Base-by-base conservation (phyloP, 2,329 filamentous ascomycete genomes). In the Aspergillus sp. region DNA sequence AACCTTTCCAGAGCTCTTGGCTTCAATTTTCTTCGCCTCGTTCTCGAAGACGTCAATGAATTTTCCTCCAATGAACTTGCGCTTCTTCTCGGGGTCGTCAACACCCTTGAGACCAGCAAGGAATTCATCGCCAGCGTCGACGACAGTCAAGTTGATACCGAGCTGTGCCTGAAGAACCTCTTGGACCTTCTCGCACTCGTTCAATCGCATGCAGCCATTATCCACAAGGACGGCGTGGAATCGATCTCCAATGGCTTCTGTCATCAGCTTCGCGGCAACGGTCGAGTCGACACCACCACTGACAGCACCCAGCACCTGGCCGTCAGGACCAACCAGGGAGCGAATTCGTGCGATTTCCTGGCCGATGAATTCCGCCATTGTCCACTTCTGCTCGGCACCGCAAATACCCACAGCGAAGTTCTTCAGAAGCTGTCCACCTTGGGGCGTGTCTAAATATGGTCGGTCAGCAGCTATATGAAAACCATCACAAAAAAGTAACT, bases 371-470 rank as follows among this genome's bases (percentile, higher is more conserved):
- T 89, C 86, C 57, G 80, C 81, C 93, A 97, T 97, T 3, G 83
- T 87, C 93, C 93, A 98, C 71, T 91, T 84, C 58, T 86, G 83
- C 58, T 82, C 77, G 4, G 90, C 91, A 31, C 85, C 83, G 75
- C 93, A 98, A 62, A 98, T 96, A 19, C 84, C 81, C 58, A 96
- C 82, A 12, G 86, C 87, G 70, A 97, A 98, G 81, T 98, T 98
- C 70, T 83, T 78, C 45, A 97, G 80, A 5, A 96, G 70, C 27
- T 89, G 79, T 9, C 73, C 88, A 35, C 93, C 92, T 56, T 83
- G 80, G 8, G 84, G 69, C 6, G 70, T 73, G 63, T 73, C 56
- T 58, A 17, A 27, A 21, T 17, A 19, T 23, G 23, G 51, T 47
- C 24, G 7, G 51, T 46, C 14, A 51, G 17, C 19, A 21, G n/a